Percentiles rank a stretch among this genome's conserved stretches.
Evolutionary conservation across 768 basidiomycete species (phyloP).

Genomic region (Tephrocybe sp.): DNA sequence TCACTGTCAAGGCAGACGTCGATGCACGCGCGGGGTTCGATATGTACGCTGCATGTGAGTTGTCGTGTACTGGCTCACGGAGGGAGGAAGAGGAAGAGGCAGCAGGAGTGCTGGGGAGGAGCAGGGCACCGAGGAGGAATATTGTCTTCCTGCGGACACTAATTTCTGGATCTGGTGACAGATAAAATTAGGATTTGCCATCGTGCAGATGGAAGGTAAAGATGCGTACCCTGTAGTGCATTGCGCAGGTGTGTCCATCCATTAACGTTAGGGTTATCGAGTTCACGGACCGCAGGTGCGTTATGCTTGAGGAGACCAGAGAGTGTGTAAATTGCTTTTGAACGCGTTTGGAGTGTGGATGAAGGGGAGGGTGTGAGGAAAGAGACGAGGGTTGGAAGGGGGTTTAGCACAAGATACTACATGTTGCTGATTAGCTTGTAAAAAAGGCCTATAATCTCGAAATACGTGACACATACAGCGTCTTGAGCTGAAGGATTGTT

Average conservation of each 20-base stretch:
- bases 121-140: conserved; percentile 74
- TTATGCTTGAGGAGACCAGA: conserved; percentile 83
- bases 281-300: conserved; percentile 55
- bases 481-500: conserved; percentile 87
- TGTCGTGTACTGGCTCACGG: conserved; percentile 53
- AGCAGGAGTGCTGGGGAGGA: conserved; percentile 45
- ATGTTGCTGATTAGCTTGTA: not conserved
- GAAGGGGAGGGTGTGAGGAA: conserved; percentile 55
- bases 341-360: conserved; percentile 54
- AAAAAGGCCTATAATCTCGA: not conserved
- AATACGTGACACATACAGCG: conserved; percentile 47
- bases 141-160: conserved; percentile 73
- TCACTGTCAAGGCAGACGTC: conserved; percentile 49
- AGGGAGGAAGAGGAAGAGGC: conserved; percentile 23
- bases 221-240: conserved; percentile 56
- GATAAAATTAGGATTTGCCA: not conserved
- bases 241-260: conserved; percentile 68
- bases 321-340: conserved; percentile 83
- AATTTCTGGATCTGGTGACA: conserved; percentile 68
- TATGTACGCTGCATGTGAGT: conserved; percentile 70
- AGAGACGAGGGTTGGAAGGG: conserved; percentile 61
- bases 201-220: too few relatives aligned
- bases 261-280: conserved; percentile 43
- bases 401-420: conserved; percentile 65
- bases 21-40: conserved; percentile 51